Percentiles rank a stretch among this genome's conserved stretches.
Conservation (phyloP, 768 basidiomycete genomes). For the Hygrophorus pudorinus region DNA sequence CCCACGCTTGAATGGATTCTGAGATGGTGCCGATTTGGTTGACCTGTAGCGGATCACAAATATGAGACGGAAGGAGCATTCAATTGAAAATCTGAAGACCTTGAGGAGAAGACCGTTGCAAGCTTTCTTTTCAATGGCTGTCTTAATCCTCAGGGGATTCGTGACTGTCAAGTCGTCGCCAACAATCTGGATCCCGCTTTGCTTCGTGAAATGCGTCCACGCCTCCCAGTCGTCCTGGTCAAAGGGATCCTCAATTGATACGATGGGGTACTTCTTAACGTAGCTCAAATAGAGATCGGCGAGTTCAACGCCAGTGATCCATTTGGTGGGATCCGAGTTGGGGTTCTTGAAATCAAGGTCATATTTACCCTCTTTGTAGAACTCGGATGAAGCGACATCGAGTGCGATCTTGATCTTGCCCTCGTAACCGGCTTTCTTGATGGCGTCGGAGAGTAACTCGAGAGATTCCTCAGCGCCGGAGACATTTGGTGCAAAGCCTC, state of each 20-base stretch:
- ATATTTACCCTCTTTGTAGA: constrained; percentile 99
- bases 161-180: constrained; percentile 98
- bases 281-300: constrained; percentile 85
- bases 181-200: constrained; percentile 79
- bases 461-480: constrained; percentile 95
- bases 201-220: constrained; percentile 84
- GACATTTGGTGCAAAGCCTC: constrained; percentile 98
- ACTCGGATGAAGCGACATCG: constrained; percentile 98
- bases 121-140: constrained; percentile 98
- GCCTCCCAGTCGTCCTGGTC: constrained; percentile 99
- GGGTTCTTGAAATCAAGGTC: constrained; percentile 99
- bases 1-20: constrained; percentile 97
- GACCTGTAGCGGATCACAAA: constrained; percentile 35
- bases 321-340: constrained; percentile 95
- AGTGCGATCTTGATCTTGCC: constrained; percentile 99
- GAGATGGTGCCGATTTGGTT: constrained; percentile 99
- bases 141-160: constrained; percentile 95
- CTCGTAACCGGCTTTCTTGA: constrained; percentile 96
- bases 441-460: constrained; percentile 90
- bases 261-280: constrained; percentile 90
- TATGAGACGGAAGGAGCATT: background rate
- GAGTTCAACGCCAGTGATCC: constrained; percentile 88
- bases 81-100: constrained; percentile 24
- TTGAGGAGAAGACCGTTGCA: constrained; percentile 98
- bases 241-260: constrained; percentile 96